These are phyloP conservation scores for Oligophagozyma castellii DNA, from an alignment of 1,139 yeast species.

Conservation along the genomic window DNA sequence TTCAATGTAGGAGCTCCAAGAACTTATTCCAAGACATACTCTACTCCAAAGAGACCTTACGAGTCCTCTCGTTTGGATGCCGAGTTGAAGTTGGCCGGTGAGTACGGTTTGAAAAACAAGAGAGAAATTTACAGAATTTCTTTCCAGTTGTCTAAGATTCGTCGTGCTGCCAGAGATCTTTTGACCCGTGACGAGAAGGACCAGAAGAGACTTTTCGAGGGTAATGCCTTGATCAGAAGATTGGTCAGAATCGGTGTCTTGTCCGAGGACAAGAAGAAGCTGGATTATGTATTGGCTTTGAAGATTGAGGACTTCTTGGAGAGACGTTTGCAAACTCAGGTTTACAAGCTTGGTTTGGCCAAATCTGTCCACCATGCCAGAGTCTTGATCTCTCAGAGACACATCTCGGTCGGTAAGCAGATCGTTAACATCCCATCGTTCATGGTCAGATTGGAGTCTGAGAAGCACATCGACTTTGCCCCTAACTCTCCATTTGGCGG, in stretches of 20 bases:
- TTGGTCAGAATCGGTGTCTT: conserved; percentile 71
- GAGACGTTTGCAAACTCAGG: conserved; percentile 99
- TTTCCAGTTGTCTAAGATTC: conserved; percentile 94
- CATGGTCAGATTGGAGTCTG: conserved; percentile 99
- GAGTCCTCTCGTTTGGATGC: conserved; percentile 98
- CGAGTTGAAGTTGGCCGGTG: conserved; percentile 97
- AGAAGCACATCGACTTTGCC: conserved; percentile 99
- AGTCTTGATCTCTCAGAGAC: conserved; percentile 97
- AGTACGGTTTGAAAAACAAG: conserved; percentile 98
- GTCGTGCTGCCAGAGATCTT: conserved; percentile 99
- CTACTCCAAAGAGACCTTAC: conserved; percentile 96
- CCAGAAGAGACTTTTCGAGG: conserved; percentile 99
- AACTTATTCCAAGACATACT: conserved; percentile 98
- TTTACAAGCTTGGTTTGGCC: conserved; percentile 99
- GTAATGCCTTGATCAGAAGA: conserved; percentile 75
- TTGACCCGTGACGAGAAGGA: conserved; percentile 99
- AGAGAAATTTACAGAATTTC: conserved; percentile 64
- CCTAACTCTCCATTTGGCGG: conserved; percentile 99
- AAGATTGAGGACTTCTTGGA: conserved; percentile 98
- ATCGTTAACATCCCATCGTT: conserved; percentile 96
- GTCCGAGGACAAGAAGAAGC: conserved; percentile 98
- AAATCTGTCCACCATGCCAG: conserved; percentile 99
- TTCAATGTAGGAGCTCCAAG: conserved; percentile 98
- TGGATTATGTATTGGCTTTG: conserved; percentile 97
- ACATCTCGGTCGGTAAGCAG: conserved; percentile 99